Percentiles rank a stretch among this genome's conserved stretches.
phyloP scores from a whole-genome alignment of 2,329 filamentous ascomycete species.

The Trichoderma sp. region DNA sequence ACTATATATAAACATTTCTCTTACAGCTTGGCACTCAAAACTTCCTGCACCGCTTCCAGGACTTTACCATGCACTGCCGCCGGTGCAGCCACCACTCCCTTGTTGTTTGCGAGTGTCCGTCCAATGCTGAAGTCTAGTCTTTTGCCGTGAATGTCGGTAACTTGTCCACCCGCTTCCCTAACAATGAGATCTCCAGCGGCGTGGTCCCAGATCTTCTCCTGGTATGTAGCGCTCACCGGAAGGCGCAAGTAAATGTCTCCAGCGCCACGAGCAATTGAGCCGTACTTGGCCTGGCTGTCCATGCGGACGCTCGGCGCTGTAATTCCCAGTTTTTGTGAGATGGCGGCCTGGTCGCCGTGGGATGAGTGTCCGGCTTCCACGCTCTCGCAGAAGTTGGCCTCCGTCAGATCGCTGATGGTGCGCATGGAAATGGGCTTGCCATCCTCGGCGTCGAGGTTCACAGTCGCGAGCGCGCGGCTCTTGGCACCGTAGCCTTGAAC shows the following conservation, averaged over 20 bases:
- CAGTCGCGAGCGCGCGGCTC: constrained; percentile 69
- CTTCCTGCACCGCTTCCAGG: constrained; percentile 79
- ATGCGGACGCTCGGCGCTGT: constrained; percentile 88
- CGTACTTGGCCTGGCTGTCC: constrained; percentile 98
- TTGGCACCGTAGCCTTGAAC: constrained; percentile 77
- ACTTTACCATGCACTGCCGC: constrained; percentile 75
- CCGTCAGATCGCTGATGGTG: constrained; percentile 69
- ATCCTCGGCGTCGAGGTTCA: constrained; percentile 41
- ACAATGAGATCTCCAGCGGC: constrained; percentile 94
- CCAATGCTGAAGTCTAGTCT: constrained; percentile 84
- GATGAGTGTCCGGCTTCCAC: constrained; percentile 92
- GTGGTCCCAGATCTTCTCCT: constrained; percentile 99
- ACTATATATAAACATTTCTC: not conserved
- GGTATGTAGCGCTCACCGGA: constrained; percentile 82
- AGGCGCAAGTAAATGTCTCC: constrained; percentile 93
- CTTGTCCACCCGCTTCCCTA: constrained; percentile 86
- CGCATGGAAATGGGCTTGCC: constrained; percentile 78
- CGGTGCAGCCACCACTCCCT: constrained; percentile 89
- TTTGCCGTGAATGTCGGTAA: constrained; percentile 87
- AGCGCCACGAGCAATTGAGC: constrained; percentile 88
- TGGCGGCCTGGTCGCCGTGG: constrained; percentile 80
- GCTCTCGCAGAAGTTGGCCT: constrained; percentile 93
- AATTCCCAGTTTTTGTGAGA: constrained; percentile 84
- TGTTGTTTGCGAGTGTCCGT: constrained; percentile 85
- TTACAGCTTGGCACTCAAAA: constrained; percentile 56